Conservation (phyloP, 495 filamentous ascomycete genomes). For the Aspergillus egyptiacus region DNA sequence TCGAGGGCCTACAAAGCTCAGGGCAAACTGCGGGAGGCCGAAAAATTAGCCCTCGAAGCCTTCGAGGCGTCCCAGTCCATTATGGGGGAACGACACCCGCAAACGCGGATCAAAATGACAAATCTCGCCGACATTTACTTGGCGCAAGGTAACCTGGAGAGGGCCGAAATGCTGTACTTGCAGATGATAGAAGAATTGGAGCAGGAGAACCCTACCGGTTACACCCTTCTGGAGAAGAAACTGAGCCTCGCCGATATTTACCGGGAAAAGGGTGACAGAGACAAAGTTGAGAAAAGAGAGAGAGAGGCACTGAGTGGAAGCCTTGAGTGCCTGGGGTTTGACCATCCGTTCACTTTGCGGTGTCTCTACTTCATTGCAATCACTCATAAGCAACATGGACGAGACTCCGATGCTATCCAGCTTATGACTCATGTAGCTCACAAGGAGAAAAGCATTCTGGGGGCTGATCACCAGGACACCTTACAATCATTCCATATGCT, state of each 20-base stretch:
- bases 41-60: constrained; percentile 26
- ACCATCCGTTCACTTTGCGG: constrained; percentile 8
- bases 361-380: constrained; percentile 3
- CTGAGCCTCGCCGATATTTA: constrained; percentile 5
- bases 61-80: constrained; percentile 12
- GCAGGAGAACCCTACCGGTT: not conserved
- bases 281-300: not conserved
- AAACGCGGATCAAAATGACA: constrained; percentile 13
- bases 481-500: not conserved
- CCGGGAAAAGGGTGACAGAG: not conserved
- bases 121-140: constrained; percentile 1
- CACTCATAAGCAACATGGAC: not conserved
- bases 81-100: constrained; percentile 19
- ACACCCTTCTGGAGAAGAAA: not conserved
- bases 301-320: not conserved
- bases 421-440: not conserved
- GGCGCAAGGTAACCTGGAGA: not conserved
- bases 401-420: not conserved
- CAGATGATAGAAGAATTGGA: not conserved
- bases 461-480: not conserved
- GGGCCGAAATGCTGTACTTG: constrained; percentile 1
- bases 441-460: not conserved
- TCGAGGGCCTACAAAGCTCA: constrained; percentile 16
- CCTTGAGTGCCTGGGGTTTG: constrained; percentile 1
- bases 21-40: constrained; percentile 25